phyloP scores from a whole-genome alignment of 2,329 filamentous ascomycete species.

The Teratosphaeria nubilosa region DNA sequence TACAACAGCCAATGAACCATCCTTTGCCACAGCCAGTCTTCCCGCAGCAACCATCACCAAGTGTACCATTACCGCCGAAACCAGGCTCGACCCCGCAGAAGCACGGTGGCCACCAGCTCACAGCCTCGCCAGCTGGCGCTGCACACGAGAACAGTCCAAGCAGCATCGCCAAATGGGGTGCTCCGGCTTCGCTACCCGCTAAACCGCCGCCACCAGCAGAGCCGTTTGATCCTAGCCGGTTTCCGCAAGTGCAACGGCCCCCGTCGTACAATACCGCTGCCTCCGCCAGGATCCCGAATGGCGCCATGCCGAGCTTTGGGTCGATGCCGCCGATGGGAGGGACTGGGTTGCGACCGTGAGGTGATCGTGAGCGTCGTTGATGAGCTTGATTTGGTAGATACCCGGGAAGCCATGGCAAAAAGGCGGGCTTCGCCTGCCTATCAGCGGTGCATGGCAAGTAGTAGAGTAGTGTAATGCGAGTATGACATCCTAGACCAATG shows the following conservation, averaged over 20 bases:
- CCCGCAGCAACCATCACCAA: constrained; percentile 24
- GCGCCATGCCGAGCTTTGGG: constrained; percentile 8
- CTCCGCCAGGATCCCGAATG: constrained; percentile 4
- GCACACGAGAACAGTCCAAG: constrained; percentile 16
- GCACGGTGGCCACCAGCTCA: not conserved
- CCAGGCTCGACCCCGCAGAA: constrained; percentile 10
- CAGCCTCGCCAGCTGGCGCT: not conserved
- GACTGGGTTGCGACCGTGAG: not conserved
- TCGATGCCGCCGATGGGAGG: constrained; percentile 6
- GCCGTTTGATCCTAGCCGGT: constrained; percentile 11
- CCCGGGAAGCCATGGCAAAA: not conserved
- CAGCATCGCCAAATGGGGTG: constrained; percentile 48
- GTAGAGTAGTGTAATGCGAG: not conserved
- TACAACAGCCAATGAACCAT: constrained; percentile 21
- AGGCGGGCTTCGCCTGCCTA: not conserved
- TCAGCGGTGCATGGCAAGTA: not conserved
- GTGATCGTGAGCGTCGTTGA: not conserved
- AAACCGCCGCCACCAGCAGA: constrained; percentile 42
- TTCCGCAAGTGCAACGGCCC: constrained; percentile 6
- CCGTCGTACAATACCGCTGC: constrained; percentile 7
- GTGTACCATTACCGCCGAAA: constrained; percentile 24
- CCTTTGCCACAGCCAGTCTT: constrained; percentile 29
- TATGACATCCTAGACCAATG: not conserved
- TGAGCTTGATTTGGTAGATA: not conserved
- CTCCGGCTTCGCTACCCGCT: constrained; percentile 43